Conservation (phyloP, 2,329 filamentous ascomycete genomes). For the Hymenoscyphus linearis region DNA sequence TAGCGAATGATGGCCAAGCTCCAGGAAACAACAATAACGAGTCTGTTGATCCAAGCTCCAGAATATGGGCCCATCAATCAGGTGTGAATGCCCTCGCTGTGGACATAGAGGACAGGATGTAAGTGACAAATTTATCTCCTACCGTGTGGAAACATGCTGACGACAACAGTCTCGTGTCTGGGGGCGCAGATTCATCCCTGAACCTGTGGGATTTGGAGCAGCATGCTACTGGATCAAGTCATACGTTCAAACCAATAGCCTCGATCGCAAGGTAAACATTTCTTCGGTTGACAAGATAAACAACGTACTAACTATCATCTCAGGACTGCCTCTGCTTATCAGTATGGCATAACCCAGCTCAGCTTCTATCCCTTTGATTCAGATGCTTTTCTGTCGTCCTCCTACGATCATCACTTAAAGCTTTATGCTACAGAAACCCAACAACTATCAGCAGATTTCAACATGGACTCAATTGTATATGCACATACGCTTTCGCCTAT, state of each 20-base stretch:
- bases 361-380: conserved; percentile 76
- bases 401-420: conserved; percentile 73
- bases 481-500: conserved; percentile 73
- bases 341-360: conserved; percentile 69
- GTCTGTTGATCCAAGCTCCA: conserved; percentile 8
- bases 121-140: conserved; percentile 25
- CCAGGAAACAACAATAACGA: conserved; percentile 3
- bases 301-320: conserved; percentile 3
- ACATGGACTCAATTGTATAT: conserved; percentile 64
- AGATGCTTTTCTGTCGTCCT: conserved; percentile 68
- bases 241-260: conserved; percentile 50
- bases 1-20: conserved; percentile 10
- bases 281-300: background rate
- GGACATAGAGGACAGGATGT: conserved; percentile 78
- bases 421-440: conserved; percentile 65
- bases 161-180: conserved; percentile 64
- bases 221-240: conserved; percentile 36
- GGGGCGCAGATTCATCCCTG: conserved; percentile 78
- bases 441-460: conserved; percentile 58
- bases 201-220: conserved; percentile 82
- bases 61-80: conserved; percentile 62
- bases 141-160: conserved; percentile 6
- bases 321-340: conserved; percentile 42
- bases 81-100: conserved; percentile 76
- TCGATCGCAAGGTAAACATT: conserved; percentile 39